phyloP scores from a whole-genome alignment of 768 basidiomycete species.

The Dacryopinax spathularia region DNA sequence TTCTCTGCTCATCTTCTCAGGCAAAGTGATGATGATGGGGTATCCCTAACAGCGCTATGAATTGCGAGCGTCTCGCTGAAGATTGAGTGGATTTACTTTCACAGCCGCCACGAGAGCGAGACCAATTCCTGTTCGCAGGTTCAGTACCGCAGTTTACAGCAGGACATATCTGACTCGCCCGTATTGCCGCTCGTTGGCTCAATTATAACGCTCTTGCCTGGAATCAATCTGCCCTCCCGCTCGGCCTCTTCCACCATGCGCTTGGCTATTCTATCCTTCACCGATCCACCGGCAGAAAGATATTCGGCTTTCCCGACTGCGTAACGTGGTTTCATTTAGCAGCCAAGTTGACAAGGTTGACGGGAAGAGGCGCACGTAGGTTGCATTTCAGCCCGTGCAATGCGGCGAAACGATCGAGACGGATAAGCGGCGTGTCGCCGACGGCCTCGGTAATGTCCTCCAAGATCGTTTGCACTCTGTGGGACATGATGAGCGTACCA shows the following conservation, averaged over 20 bases:
- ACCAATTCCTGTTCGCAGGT: conserved; percentile 54
- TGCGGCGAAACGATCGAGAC: conserved; percentile 63
- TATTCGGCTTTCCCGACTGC: conserved; percentile 83
- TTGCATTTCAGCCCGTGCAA: conserved; percentile 75
- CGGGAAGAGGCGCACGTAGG: conserved; percentile 43
- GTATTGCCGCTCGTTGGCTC: conserved; percentile 94
- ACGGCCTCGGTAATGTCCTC: conserved; percentile 72
- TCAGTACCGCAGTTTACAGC: not conserved
- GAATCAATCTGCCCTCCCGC: conserved; percentile 65
- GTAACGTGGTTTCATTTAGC: not conserved
- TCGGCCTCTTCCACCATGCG: conserved; percentile 96
- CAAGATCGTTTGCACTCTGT: conserved; percentile 31
- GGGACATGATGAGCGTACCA: not conserved
- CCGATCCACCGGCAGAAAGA: conserved; percentile 79
- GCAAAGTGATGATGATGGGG: conserved; percentile 77
- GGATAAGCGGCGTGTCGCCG: conserved; percentile 81
- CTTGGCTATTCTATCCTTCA: conserved; percentile 93
- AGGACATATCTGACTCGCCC: conserved; percentile 36
- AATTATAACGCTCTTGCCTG: conserved; percentile 81
- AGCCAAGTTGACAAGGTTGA: not conserved
- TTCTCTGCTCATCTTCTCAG: conserved; percentile 94
- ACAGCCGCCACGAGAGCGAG: conserved; percentile 86
- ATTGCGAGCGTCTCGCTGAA: conserved; percentile 14
- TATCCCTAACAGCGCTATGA: conserved; percentile 74
- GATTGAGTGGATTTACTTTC: conserved; percentile 44